Evolutionary conservation across 129 eudicot genomes (phyloP), one percentile per base, ranked within the genome.

Genomic region (Gnaphalium uliginosum): DNA sequence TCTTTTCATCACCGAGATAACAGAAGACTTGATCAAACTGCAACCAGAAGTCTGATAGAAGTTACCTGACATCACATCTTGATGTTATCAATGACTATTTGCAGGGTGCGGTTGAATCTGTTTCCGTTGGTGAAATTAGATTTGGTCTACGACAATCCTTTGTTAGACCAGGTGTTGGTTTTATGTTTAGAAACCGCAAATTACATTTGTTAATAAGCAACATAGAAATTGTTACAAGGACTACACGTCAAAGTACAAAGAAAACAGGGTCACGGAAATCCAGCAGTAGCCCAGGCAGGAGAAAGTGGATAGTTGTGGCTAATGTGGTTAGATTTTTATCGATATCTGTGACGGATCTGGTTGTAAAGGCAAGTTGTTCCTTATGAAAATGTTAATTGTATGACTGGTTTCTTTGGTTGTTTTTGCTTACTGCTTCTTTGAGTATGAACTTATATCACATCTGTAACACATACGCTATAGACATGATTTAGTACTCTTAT

Each of bases 301-400:
- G 98, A 53, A 88, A 86, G 87, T 93, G 96, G 97, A 88, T 86
- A 91, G 89, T 90, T 67, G 87, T 90, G 80, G 98, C 90, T 75
- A 93, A 88, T 72, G 78, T 93, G 82, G 97, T 93, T 43, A 88
- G 96, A 73, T 93, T 90, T 78, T 79, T 93, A 79, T 93, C 98
- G n/a, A 78, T 93, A 58, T 85, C 92, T 46, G 76, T 93, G 71
- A 84, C 97, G 27, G 98, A 90, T 33, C 81, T 93, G 84, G 84
- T 76, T 60, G 74, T 93, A 35, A 93, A 87, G 96, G 98, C 84
- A 81, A 79, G 75, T 65, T 64, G 46, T n/a, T n/a, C n/a, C n/a
- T n/a, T n/a, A 26, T 81, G 56, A 37, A 18, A 37, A 15, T 21
- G 25, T 60, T 11, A 43, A 57, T 58, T 51, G 58, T 30, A 43